A percentile compares a stretch with the other conserved stretches of the same genome.
Evolutionary conservation across 139 green algal species (phyloP).

Genomic region (Parachlorella kessleri): DNA sequence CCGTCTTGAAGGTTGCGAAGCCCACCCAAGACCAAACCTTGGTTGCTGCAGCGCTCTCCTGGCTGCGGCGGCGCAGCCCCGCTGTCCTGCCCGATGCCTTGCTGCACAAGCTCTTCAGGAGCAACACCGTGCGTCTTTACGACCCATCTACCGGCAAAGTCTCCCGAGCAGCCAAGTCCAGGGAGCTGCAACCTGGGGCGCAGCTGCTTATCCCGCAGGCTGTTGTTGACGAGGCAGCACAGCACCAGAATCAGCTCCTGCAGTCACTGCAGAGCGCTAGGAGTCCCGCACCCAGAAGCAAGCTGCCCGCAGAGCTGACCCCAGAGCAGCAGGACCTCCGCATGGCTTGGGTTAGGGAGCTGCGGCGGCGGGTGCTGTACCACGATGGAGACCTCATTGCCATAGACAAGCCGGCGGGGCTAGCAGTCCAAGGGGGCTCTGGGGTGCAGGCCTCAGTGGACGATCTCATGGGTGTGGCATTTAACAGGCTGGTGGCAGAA

Average conservation of each 20-base stretch:
- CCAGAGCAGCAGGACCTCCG: background rate
- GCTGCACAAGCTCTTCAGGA: constrained; percentile 38
- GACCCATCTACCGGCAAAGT: constrained; percentile 7
- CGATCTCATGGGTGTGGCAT: constrained; percentile 19
- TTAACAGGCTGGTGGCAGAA: background rate
- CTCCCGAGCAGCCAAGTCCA: background rate
- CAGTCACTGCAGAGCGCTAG: background rate
- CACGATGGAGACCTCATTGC: constrained; percentile 51
- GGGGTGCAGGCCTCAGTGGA: constrained; percentile 35
- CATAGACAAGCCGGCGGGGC: constrained; percentile 70
- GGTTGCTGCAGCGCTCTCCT: constrained; percentile 46
- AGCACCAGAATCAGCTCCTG: background rate
- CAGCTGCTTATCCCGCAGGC: constrained; percentile 27
- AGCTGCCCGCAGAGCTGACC: background rate
- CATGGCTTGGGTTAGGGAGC: background rate
- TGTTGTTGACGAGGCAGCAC: background rate
- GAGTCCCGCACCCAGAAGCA: background rate
- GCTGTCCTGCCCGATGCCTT: constrained; percentile 21
- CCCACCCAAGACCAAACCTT: too few relatives aligned
- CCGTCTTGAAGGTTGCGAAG: too few relatives aligned
- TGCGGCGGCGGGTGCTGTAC: constrained; percentile 35
- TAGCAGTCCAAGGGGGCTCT: constrained; percentile 57
- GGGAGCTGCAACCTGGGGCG: constrained; percentile 16
- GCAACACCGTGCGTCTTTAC: constrained; percentile 28
- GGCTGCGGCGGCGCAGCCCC: constrained; percentile 53